Base-by-base conservation (phyloP, 345 rosid genomes). In the Arabidopsis arenosa region DNA sequence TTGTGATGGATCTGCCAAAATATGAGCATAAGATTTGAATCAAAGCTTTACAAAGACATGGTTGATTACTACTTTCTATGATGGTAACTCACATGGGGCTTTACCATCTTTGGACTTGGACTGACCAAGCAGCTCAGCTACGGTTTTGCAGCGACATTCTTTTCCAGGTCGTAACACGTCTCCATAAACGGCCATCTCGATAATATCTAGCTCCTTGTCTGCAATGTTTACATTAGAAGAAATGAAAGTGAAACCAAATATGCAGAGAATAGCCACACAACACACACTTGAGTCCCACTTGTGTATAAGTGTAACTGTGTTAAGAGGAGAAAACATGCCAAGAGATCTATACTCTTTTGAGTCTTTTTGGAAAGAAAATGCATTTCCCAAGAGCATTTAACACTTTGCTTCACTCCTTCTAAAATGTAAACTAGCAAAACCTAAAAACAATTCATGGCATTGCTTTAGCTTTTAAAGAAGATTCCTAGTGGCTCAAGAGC, bases 151-250 rank as follows among this genome's bases (percentile, higher is more conserved):
- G n/a, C 88, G 90, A 75, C 97, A 94, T 60, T 89, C 85, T 44
- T 92, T 94, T 62, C 97, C 98, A 6, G 97, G 95, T 60, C 97
- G 88, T 48, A 85, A 75, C 18, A 94, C 93, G 63, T 94, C 92
- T 45, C 97, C 98, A 64, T 90, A 94, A 77, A 92, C 97, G 39
- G 97, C 98, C 98, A 90, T 92, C 86, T 94, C 97, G 4, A 90
- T 88, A 59, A 92, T 75, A 85, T 92, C 98, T 6, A 94, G 93
- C 86, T 94, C 98, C 85, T 82, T 90, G 52, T 94, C 97, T 90
- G 82, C 71, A 86, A 28, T 36, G 60, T 52, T 15, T n/a, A 14
- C 26, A 73, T 65, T 32, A 11, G 4, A 18, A 54, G n/a, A 35
- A 35, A 28, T 37, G 43, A 59, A 61, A 60, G 21, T 33, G 32